Conservation (phyloP, 78 protist genomes). For the Guillardia theta region DNA sequence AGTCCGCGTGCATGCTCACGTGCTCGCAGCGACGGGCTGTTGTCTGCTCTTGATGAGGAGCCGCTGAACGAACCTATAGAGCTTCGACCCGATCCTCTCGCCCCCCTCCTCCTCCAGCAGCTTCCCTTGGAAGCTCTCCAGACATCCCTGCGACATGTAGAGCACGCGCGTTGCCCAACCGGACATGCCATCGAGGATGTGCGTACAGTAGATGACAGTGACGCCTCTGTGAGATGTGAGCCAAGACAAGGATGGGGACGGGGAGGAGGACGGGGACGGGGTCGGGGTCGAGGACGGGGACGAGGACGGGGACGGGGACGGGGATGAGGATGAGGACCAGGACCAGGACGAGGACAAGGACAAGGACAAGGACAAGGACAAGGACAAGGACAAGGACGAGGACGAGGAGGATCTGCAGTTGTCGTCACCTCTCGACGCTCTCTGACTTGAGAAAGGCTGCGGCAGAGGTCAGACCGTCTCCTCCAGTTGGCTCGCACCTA, state of each 20-base stretch:
- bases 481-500: background rate
- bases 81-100: too few species aligned
- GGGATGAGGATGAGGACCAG: too few species aligned
- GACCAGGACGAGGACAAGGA: too few species aligned
- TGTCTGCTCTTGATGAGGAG: too few species aligned
- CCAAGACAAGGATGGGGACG: background rate
- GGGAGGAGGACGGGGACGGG: background rate
- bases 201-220: constrained; percentile 62
- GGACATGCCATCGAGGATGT: constrained; percentile 66
- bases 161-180: constrained; percentile 55
- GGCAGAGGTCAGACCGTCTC: background rate
- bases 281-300: background rate
- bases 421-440: background rate
- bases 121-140: too few species aligned
- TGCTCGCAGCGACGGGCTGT: too few species aligned
- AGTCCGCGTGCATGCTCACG: too few species aligned
- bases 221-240: background rate
- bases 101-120: too few species aligned
- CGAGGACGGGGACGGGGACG: too few species aligned
- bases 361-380: too few species aligned
- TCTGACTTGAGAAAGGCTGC: background rate
- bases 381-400: background rate
- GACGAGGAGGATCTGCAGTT: background rate
- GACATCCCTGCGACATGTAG: too few species aligned
- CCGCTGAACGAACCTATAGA: too few species aligned